Base-by-base conservation (phyloP, 2,329 filamentous ascomycete species). In the Hyphodiscus sp. region DNA sequence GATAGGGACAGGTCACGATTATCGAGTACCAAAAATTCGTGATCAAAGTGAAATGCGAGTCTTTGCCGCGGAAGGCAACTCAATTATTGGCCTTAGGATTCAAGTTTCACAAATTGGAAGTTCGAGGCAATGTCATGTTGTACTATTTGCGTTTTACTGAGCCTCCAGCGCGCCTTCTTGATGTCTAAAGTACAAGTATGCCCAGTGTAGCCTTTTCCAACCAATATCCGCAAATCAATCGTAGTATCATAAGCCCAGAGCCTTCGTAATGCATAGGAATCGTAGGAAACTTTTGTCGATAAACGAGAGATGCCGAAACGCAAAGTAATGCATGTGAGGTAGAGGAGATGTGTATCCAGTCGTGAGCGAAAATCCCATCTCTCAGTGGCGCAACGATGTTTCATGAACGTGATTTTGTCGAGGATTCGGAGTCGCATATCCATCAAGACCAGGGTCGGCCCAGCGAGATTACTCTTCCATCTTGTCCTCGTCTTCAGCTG, bases 401-500 rank as follows among this genome's bases (percentile, higher is more conserved):
- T 50, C 49, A 45, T 23, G 52, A 56, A 42, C 49, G 41, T 23
- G 18, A 47, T 43, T 41, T 55, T 57, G 41, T 57, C 54, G 13
- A 56, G 18, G 46, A 53, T 55, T 51, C 49, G 52, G 15, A 48
- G 13, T 30, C 51, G 41, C 20, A 18, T 38, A 44, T 56, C 26
- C 50, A 53, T 48, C 43, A 49, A 56, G 47, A 48, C 43, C 46
- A 54, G 53, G 53, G 7, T 26, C 49, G 47, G 20, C 13, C 19
- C 23, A 38, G 26, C 20, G 41, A 43, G 50, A 50, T 53, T 66
- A 67, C 54, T 86, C 81, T 65, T 85, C 79, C 86, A 90, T 90
- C 73, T 84, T 82, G 59, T 88, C 86, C 57, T 85, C 82, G 58
- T 84, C 78, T 51, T 79, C 79, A 41, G 79, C 69, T 49, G 81